Percentiles rank a stretch among this genome's conserved stretches.
These are phyloP conservation scores for Xylogone sp. DNA, from an alignment of 2,329 filamentous ascomycete species.

Conservation along the genomic window DNA sequence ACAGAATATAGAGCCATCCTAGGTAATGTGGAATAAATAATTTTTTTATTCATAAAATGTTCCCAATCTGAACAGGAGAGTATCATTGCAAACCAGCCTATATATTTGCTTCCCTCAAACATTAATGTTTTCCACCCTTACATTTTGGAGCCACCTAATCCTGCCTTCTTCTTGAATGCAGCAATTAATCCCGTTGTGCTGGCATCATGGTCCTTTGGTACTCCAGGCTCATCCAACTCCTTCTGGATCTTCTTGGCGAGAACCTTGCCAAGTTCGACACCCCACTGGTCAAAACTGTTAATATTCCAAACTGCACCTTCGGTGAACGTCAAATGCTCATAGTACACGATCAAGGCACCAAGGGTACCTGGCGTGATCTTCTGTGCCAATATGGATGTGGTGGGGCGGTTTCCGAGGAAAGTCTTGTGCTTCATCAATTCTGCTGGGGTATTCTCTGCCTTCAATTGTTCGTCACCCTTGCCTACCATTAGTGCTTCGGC, in stretches of 20 bases:
- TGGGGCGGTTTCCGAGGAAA: conserved; percentile 95
- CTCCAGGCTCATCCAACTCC: conserved; percentile 79
- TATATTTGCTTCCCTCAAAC: background rate
- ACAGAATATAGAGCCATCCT: too few relatives aligned
- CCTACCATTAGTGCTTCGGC: conserved; percentile 88
- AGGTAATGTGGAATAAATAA: background rate
- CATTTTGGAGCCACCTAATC: background rate
- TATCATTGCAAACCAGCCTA: too few relatives aligned
- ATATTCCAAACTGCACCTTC: conserved; percentile 99
- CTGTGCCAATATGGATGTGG: conserved; percentile 85
- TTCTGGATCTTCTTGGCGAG: conserved; percentile 86
- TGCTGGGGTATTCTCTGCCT: conserved; percentile 68
- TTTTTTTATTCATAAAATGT: background rate
- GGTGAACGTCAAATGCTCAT: conserved; percentile 97
- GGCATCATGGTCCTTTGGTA: conserved; percentile 71
- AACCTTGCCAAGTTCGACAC: conserved; percentile 95
- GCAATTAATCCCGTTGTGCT: conserved; percentile 87
- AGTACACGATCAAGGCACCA: conserved; percentile 95
- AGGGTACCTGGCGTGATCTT: conserved; percentile 92
- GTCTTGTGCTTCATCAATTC: conserved; percentile 95
- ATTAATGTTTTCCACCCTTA: background rate
- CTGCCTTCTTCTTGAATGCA: conserved; percentile 73
- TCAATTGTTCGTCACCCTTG: conserved; percentile 78
- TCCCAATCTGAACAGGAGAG: too few relatives aligned
- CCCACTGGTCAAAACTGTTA: conserved; percentile 99